Conservation (phyloP, 2,329 filamentous ascomycete genomes). For the Grosmannia huntii region DNA sequence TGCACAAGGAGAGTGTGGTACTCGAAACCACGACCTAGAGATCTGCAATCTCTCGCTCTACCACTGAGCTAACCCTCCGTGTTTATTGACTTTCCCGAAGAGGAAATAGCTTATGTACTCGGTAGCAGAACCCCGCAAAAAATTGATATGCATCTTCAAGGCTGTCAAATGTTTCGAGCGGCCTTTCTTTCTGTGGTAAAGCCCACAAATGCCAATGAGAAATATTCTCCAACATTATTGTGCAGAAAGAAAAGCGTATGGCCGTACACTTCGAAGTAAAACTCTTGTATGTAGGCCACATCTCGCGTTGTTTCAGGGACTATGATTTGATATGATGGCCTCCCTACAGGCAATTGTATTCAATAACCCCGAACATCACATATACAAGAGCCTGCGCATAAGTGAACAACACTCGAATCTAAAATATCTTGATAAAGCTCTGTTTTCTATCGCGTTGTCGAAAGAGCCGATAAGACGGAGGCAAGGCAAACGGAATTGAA, state of each 20-base stretch:
- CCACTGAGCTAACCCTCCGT: constrained; percentile 7
- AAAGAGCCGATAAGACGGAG: background rate
- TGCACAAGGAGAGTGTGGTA: constrained; percentile 3
- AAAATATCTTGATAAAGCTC: background rate
- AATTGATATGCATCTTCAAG: background rate
- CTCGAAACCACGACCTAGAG: constrained; percentile 9
- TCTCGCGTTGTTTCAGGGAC: too few species aligned
- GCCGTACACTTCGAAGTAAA: too few species aligned
- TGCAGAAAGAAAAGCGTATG: too few species aligned
- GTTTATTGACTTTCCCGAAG: background rate
- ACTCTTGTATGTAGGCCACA: too few species aligned
- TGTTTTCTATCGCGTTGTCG: background rate
- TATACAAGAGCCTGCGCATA: background rate
- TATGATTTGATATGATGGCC: too few species aligned
- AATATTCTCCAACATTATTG: too few species aligned
- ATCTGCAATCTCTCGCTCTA: constrained; percentile 10
- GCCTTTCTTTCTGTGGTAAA: background rate
- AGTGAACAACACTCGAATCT: background rate
- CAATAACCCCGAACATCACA: background rate
- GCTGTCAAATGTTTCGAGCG: background rate
- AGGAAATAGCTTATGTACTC: background rate
- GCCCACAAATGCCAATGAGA: too few species aligned
- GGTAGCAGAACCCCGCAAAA: background rate
- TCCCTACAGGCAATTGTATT: background rate
- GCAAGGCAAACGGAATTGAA: background rate